A percentile compares a stretch with the other conserved stretches of the same genome.
Conservation (phyloP, 2,329 filamentous ascomycete genomes). For the Chrysosporium keratinophilum region DNA sequence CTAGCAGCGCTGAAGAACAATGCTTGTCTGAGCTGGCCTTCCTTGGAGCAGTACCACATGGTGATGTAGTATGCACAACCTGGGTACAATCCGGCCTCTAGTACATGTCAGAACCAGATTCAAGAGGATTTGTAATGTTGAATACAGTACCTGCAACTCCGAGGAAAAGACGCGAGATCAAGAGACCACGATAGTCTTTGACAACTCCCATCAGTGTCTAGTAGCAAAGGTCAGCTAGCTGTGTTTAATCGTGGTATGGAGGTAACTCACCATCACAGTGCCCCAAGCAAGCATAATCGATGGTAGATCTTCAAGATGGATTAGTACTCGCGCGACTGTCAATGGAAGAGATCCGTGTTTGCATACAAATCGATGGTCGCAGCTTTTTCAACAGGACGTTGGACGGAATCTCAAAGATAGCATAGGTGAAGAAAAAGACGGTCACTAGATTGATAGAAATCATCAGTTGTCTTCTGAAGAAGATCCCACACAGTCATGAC, state of each 20-base stretch:
- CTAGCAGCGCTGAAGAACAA: constrained; percentile 41
- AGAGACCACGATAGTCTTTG: constrained; percentile 38
- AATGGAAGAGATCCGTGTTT: not conserved
- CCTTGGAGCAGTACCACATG: constrained; percentile 38
- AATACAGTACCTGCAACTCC: constrained; percentile 27
- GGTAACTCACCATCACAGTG: constrained; percentile 32
- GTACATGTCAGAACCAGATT: not conserved
- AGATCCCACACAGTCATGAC: not conserved
- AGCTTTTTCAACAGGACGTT: constrained; percentile 26
- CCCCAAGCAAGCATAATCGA: constrained; percentile 37
- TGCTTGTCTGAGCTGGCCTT: constrained; percentile 36
- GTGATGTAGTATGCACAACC: constrained; percentile 39
- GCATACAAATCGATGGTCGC: constrained; percentile 22
- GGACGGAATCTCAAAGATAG: constrained; percentile 19
- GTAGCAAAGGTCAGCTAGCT: not conserved
- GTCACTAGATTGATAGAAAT: constrained; percentile 15
- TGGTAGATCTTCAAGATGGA: constrained; percentile 18
- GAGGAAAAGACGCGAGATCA: constrained; percentile 40
- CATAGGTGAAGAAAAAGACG: constrained; percentile 22
- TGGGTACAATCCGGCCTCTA: constrained; percentile 36
- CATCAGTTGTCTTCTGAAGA: not conserved
- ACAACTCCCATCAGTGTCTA: constrained; percentile 42
- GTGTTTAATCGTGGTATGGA: not conserved
- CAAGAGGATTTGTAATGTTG: not conserved
- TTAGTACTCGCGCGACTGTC: not conserved